phyloP scores from a whole-genome alignment of 192 early-diverging fungal species.

The Neocallimastix lanati region DNA sequence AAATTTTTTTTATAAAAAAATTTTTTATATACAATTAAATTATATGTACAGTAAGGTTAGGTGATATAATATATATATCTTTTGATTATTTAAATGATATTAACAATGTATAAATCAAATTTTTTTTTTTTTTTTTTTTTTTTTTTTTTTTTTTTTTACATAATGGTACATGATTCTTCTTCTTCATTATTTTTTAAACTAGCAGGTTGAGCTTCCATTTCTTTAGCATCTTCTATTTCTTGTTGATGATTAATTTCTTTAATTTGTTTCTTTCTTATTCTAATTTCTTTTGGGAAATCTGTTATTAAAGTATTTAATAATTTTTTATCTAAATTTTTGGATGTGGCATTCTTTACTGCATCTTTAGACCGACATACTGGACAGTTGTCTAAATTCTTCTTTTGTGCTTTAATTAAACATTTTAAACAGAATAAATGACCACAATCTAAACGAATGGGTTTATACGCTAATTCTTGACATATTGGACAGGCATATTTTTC shows the following conservation, averaged over 20 bases:
- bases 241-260: background rate
- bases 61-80: too few species aligned
- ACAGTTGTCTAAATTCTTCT: slow-evolving; percentile 42
- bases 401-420: slow-evolving; percentile 57
- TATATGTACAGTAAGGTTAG: too few species aligned
- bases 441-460: slow-evolving; percentile 57
- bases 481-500: slow-evolving; percentile 70
- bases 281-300: background rate
- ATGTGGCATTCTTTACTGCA: slow-evolving; percentile 33
- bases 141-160: background rate
- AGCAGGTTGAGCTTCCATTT: background rate
- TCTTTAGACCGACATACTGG: slow-evolving; percentile 48
- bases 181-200: background rate
- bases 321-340: background rate
- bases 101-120: too few species aligned
- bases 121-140: background rate
- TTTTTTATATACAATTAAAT: too few species aligned
- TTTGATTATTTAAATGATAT: too few species aligned
- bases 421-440: slow-evolving; percentile 61
- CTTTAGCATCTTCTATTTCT: background rate
- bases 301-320: background rate
- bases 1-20: too few species aligned
- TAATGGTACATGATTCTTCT: background rate
- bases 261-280: background rate
- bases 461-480: slow-evolving; percentile 53